Percentiles rank a stretch among this genome's conserved stretches.
Evolutionary conservation across 768 basidiomycete species (phyloP).

Genomic region (Trametes gibbosa): DNA sequence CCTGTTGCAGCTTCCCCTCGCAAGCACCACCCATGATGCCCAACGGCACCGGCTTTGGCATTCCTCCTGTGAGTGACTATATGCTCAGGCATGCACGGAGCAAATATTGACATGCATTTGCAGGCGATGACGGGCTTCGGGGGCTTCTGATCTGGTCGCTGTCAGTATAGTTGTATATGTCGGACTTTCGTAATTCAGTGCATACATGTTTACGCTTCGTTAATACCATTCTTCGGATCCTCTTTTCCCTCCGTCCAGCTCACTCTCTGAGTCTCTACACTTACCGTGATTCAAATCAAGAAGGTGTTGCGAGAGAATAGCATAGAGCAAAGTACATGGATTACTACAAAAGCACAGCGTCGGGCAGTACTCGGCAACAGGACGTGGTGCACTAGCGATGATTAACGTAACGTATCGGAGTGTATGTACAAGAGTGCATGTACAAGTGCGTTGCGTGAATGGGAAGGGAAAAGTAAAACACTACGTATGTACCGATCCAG

Average conservation of each 20-base stretch:
- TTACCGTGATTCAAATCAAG: no score
- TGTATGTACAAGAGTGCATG: background rate
- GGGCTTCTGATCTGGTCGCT: conserved; percentile 30
- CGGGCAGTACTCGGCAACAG: no score
- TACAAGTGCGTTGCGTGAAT: background rate
- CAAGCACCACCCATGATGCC: conserved; percentile 58
- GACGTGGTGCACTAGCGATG: background rate
- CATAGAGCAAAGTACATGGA: no score
- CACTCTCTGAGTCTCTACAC: background rate
- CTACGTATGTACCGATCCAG: conserved; percentile 2
- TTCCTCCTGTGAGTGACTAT: conserved; percentile 54
- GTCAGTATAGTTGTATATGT: conserved; percentile 20
- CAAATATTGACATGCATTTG: conserved; percentile 2
- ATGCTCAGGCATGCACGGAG: background rate
- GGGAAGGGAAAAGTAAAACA: background rate
- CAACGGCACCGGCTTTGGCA: conserved; percentile 55
- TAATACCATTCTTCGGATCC: conserved; percentile 16
- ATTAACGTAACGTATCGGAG: conserved; percentile 1
- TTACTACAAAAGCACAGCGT: background rate
- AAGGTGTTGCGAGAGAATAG: no score
- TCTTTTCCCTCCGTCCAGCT: background rate
- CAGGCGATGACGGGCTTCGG: conserved; percentile 69
- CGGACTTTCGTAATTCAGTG: conserved; percentile 20
- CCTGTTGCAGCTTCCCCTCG: conserved; percentile 48
- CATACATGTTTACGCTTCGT: conserved; percentile 16